Conservation (phyloP, 202 grass and related monocot species). For the Eragrostis tef region DNA sequence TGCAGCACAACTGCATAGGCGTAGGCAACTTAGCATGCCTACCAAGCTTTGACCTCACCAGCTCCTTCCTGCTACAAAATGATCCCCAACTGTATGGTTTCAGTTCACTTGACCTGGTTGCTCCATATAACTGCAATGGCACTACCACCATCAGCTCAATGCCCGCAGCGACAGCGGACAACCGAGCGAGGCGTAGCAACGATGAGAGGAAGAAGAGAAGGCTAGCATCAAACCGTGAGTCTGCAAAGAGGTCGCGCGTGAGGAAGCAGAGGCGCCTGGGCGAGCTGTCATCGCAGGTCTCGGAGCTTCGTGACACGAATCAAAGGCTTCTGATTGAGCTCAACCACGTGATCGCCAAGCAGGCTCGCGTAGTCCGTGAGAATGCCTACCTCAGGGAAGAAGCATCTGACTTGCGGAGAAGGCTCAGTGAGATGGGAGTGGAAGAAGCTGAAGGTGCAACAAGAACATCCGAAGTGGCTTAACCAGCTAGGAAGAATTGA, state of each 20-base stretch:
- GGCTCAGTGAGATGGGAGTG: slow-evolving; percentile 36
- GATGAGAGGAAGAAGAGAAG: slow-evolving; percentile 61
- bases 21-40: slow-evolving; percentile 40
- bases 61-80: slow-evolving; percentile 36
- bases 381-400: slow-evolving; percentile 57
- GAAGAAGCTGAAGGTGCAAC: slow-evolving; percentile 14
- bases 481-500: slow-evolving; percentile 6
- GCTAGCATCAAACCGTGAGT: slow-evolving; percentile 66
- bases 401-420: slow-evolving; percentile 45
- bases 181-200: not conserved
- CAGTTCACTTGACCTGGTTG: slow-evolving; percentile 17
- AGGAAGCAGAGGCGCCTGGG: slow-evolving; percentile 60
- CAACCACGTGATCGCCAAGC: slow-evolving; percentile 41
- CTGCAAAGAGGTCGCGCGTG: slow-evolving; percentile 59
- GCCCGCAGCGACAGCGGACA: not conserved
- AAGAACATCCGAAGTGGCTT: slow-evolving; percentile 16
- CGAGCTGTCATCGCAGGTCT: slow-evolving; percentile 44
- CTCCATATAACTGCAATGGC: slow-evolving; percentile 40
- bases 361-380: slow-evolving; percentile 42
- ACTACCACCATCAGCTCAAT: not conserved
- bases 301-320: slow-evolving; percentile 42
- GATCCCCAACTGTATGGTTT: slow-evolving; percentile 32
- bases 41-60: slow-evolving; percentile 18
- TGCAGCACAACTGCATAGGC: slow-evolving; percentile 41
- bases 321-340: slow-evolving; percentile 54